Evolutionary conservation across 176 grass and related monocot genomes (phyloP), one percentile per base, ranked within the genome.

Genomic region (Cenchrus americanus): DNA sequence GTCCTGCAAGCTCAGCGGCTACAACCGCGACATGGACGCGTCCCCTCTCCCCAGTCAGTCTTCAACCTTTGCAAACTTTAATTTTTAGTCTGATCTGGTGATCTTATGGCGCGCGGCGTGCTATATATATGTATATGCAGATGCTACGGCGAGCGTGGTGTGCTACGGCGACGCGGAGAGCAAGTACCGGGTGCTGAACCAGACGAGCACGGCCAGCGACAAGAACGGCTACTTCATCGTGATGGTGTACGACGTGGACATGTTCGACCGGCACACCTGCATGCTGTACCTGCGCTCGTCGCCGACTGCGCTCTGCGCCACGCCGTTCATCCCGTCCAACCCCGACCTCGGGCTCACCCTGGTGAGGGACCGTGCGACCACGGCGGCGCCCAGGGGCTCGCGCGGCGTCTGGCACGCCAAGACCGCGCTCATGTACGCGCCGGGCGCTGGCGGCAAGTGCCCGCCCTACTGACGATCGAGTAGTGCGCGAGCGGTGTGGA

Each of bases 81-180:
- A 37, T 37, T 37, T 37, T 37, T 3, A 37, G 34, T 37, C 34
- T 5, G 4, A 14, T 14, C 0, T 9, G 43, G 9, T 9, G 43
- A 14, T 73, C 48, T 32, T 49, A 53, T 50, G 2, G 3, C 19
- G 5, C 1, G 13, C 12, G 34, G 34, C 34, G 34, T 37, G 34
- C 34, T 37, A 37, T 37, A 37, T 37, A 4, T 37, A 37, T 37
- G 54, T 24, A 15, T 22, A 7, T 4, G 55, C 78, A 89, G 88
- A 86, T 10, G 88, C 88, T 78, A 89, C 88, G 78, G 88, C 78
- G 65, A 34, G 78, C 71, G 57, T 89, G 64, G 88, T 89, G 71
- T 89, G 88, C 78, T 77, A 89, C 72, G 83, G 82, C 24, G 30
- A 5, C 54, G 71, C 17, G 82, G 15, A 57, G 9, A 63, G 53